These are phyloP conservation scores for Zygosaccharomyces sapae DNA, from an alignment of 1,139 yeast species.

Conservation along the genomic window DNA sequence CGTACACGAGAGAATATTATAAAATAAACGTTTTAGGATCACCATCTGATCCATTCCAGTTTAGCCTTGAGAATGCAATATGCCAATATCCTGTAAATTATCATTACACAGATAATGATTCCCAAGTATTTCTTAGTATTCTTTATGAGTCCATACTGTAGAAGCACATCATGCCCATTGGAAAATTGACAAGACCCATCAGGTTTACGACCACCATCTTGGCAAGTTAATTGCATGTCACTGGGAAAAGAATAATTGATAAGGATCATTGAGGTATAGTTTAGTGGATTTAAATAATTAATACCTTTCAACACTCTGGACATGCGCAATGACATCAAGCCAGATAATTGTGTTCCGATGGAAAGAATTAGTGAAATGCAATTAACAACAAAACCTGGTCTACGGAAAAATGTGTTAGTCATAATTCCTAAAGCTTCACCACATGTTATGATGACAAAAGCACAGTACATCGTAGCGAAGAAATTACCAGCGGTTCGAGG, in stretches of 20 bases:
- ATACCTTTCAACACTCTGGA: slow-evolving; percentile 63
- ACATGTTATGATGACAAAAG: slow-evolving; percentile 57
- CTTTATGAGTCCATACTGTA: slow-evolving; percentile 42
- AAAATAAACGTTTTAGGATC: neutral
- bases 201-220: slow-evolving; percentile 37
- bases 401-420: slow-evolving; percentile 67
- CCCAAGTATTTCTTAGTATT: slow-evolving; percentile 38
- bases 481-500: slow-evolving; percentile 67
- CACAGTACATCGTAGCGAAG: slow-evolving; percentile 57
- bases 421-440: slow-evolving; percentile 83
- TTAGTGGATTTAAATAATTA: slow-evolving; percentile 71
- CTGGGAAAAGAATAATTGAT: slow-evolving; percentile 47
- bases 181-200: slow-evolving; percentile 42
- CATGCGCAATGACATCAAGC: slow-evolving; percentile 76
- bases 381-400: slow-evolving; percentile 77
- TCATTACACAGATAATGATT: slow-evolving; percentile 38
- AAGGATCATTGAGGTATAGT: slow-evolving; percentile 58
- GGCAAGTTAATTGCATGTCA: slow-evolving; percentile 41
- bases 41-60: slow-evolving; percentile 32
- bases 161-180: slow-evolving; percentile 49
- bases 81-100: slow-evolving; percentile 41
- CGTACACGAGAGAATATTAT: neutral
- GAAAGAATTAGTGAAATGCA: slow-evolving; percentile 59
- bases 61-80: slow-evolving; percentile 36
- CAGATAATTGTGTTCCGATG: slow-evolving; percentile 78